Conservation (phyloP, 2,329 filamentous ascomycete species). For the Domatiomyces catenatus region DNA sequence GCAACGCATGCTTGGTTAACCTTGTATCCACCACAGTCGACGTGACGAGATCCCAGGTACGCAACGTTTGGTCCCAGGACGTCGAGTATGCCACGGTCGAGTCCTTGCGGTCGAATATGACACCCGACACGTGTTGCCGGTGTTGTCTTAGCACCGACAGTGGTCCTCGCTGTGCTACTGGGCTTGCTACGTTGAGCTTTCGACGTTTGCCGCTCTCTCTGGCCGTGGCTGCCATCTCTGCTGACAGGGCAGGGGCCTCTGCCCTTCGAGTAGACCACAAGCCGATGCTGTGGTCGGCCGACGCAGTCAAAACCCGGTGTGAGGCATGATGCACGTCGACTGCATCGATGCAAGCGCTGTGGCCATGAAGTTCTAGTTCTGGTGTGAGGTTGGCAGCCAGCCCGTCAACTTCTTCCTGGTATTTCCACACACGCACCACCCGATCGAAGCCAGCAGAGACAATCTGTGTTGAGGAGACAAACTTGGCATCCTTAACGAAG, state of each 20-base stretch:
- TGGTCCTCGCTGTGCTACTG: constrained; percentile 57
- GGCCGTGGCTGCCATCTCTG: constrained; percentile 51
- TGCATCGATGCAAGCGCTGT: constrained; percentile 58
- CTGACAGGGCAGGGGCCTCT: constrained; percentile 57
- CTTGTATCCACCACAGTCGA: constrained; percentile 62
- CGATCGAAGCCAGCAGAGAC: constrained; percentile 74
- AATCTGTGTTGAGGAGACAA: constrained; percentile 61
- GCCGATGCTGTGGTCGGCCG: constrained; percentile 67
- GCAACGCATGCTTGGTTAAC: constrained; percentile 67
- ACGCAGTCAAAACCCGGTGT: constrained; percentile 69
- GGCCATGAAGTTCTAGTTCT: constrained; percentile 68
- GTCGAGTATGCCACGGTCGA: constrained; percentile 79
- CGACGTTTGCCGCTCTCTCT: constrained; percentile 56
- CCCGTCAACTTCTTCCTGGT: constrained; percentile 49
- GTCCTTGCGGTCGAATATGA: constrained; percentile 72
- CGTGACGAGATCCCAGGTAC: constrained; percentile 82
- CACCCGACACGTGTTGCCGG: constrained; percentile 58
- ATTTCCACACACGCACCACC: constrained; percentile 81
- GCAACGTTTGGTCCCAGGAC: constrained; percentile 79
- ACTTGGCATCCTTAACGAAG: constrained; percentile 68
- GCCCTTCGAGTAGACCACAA: constrained; percentile 74
- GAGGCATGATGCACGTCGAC: constrained; percentile 59
- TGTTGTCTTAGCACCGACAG: constrained; percentile 59
- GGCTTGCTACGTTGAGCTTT: constrained; percentile 49
- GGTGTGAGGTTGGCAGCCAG: constrained; percentile 51